Conservation (phyloP, 1,284 basidiomycete genomes). For the Termitomyces sp. region DNA sequence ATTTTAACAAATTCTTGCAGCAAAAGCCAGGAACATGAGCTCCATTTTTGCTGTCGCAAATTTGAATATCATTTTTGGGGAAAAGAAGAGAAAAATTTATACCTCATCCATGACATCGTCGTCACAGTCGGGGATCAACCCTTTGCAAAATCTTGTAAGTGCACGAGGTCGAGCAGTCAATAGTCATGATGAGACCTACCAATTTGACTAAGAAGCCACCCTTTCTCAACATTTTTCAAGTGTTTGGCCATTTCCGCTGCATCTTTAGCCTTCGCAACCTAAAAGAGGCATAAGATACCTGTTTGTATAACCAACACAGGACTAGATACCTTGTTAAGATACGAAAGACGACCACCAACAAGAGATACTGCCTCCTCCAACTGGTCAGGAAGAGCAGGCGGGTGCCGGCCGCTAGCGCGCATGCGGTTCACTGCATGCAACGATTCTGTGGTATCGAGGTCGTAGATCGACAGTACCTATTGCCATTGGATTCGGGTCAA, state of each 20-base stretch:
- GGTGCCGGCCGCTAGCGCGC: slow-evolving; percentile 33
- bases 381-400: slow-evolving; percentile 29
- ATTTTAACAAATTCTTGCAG: slow-evolving; percentile 64
- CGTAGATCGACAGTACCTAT: slow-evolving; percentile 69
- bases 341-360: slow-evolving; percentile 76
- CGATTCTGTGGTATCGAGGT: slow-evolving; percentile 63
- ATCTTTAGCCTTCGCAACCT: slow-evolving; percentile 14
- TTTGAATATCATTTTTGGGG: slow-evolving; percentile 4
- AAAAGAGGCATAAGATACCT: neutral
- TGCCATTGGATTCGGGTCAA: slow-evolving; percentile 1
- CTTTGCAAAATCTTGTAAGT: slow-evolving; percentile 22
- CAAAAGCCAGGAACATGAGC: slow-evolving; percentile 73
- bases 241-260: slow-evolving; percentile 27
- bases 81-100: slow-evolving; percentile 5
- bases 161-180: neutral
- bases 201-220: slow-evolving; percentile 72
- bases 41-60: slow-evolving; percentile 67
- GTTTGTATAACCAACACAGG: too few relatives aligned
- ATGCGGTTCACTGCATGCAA: slow-evolving; percentile 56
- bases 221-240: slow-evolving; percentile 68
- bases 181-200: slow-evolving; percentile 37
- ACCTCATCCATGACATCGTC: slow-evolving; percentile 86
- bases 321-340: slow-evolving; percentile 55
- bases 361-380: slow-evolving; percentile 52
- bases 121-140: slow-evolving; percentile 66